phyloP scores from a whole-genome alignment of 768 basidiomycete genomes.

The Mycena belliarum region DNA sequence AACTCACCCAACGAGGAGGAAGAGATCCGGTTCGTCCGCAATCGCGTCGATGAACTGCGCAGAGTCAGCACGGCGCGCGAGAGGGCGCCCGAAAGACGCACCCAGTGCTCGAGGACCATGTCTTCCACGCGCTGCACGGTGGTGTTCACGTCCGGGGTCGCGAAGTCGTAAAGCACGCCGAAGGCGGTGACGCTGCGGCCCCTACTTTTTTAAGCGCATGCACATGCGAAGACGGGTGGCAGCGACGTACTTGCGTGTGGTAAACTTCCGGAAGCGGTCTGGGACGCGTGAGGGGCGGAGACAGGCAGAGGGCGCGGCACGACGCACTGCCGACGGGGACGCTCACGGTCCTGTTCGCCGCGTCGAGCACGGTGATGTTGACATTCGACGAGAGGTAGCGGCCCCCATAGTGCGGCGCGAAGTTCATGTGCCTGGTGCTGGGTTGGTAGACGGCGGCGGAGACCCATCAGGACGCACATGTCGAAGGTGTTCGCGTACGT shows the following conservation, averaged over 20 bases:
- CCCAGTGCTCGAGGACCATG: constrained; percentile 82
- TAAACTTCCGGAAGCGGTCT: constrained; percentile 70
- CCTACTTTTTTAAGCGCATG: constrained; percentile 24
- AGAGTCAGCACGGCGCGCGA: neutral
- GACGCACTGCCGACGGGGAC: constrained; percentile 37
- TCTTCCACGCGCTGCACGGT: constrained; percentile 71
- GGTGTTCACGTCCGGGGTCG: constrained; percentile 66
- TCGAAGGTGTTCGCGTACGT: constrained; percentile 65
- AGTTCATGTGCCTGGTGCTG: constrained; percentile 56
- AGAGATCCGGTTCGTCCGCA: constrained; percentile 77
- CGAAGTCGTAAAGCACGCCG: constrained; percentile 81
- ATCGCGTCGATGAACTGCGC: constrained; percentile 78
- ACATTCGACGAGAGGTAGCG: constrained; percentile 84
- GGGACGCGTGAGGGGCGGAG: neutral
- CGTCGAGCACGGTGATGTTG: constrained; percentile 71
- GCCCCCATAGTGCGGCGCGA: constrained; percentile 65
- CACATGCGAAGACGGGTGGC: neutral
- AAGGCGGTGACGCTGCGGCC: constrained; percentile 78
- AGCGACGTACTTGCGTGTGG: constrained; percentile 68
- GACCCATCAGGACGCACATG: constrained; percentile 43
- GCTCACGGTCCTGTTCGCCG: constrained; percentile 36
- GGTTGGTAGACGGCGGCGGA: neutral
- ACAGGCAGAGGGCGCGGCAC: neutral
- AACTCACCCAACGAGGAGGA: constrained; percentile 58
- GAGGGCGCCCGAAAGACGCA: constrained; percentile 29